Base-by-base conservation (phyloP, 2,329 filamentous ascomycete species). In the Exserohilum rostratum region DNA sequence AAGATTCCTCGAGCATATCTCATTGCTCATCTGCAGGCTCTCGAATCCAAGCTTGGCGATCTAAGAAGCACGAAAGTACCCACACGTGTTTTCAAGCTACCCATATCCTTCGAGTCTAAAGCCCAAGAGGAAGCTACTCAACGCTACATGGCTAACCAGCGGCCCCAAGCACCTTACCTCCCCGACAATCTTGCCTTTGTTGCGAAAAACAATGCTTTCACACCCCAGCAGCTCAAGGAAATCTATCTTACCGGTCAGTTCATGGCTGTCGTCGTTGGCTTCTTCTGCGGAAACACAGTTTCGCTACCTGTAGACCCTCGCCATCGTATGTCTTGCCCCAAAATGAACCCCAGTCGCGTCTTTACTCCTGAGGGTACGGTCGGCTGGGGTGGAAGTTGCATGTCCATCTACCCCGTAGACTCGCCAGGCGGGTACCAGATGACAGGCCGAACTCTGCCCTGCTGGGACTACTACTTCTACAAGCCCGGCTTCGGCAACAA, bases 141-240 rank as follows among this genome's bases (percentile, higher is more conserved):
- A 40, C 79, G 86, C 3, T 89, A 89, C 69, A 82, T 82, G 66
- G 82, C 83, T 20, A 87, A 85, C 0, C 85, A 87, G 57, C 79
- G 86, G 6, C 79, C 82, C 1, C 80, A 85, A 44, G 86, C 86
- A 0, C 80, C 83, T 0, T 89, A 86, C 65, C 76, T 88, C 0
- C 86, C 86, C 0, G 83, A 85, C 60, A 87, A 87, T 49, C 77
- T 87, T 35, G 77, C 82, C 1, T 89, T 88, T 51, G 76, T 79
- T 1, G 81, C 82, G 1, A 79, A 79, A 58, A 84, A 83, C 67
- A 85, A 85, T 58, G 82, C 80, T 3, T 79, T 85, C 53, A 73
- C 77, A 3, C 68, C 76, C 1, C 73, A 80, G 37, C 78, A 83
- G 53, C 72, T 85, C 3, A 77, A 81, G 37, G 73, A 81, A 2